Percentiles rank a stretch among this genome's conserved stretches.
Evolutionary conservation across 2,329 filamentous ascomycete genomes (phyloP).

Genomic region (Stagonosporopsis tanaceti): DNA sequence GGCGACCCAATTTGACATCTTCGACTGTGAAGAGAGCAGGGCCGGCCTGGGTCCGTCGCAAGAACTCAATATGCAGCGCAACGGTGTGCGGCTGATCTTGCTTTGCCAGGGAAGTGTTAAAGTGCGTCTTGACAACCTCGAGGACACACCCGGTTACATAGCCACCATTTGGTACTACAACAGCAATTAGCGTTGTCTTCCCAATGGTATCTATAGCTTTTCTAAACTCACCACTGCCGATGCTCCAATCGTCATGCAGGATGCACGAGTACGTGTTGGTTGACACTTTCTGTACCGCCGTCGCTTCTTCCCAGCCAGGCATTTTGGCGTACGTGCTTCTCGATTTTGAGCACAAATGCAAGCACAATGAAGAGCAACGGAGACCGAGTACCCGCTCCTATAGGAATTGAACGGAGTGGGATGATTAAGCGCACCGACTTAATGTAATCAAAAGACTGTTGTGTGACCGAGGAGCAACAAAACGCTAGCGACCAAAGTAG

Average conservation of each 20-base stretch:
- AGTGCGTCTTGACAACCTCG: conserved; percentile 66
- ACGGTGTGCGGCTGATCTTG: conserved; percentile 70
- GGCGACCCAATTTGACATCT: conserved; percentile 70
- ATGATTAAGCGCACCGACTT: not conserved
- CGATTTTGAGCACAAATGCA: not conserved
- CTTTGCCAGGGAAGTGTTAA: conserved; percentile 63
- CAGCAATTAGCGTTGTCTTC: not conserved
- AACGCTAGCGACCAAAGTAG: conserved; percentile 23
- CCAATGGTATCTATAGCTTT: not conserved
- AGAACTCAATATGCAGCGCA: conserved; percentile 70
- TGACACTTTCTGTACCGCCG: conserved; percentile 56
- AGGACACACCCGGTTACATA: conserved; percentile 71
- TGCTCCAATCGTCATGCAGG: conserved; percentile 68
- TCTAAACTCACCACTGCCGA: conserved; percentile 64
- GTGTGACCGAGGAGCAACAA: conserved; percentile 31
- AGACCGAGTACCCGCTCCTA: not conserved
- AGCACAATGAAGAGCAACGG: not conserved
- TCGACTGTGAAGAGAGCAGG: conserved; percentile 65
- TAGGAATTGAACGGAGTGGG: not conserved
- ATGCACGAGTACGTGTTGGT: conserved; percentile 66
- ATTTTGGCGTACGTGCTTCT: conserved; percentile 28
- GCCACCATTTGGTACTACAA: conserved; percentile 73
- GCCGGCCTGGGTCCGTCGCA: conserved; percentile 68
- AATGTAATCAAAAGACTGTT: not conserved
- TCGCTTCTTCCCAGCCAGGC: conserved; percentile 58